Evolutionary conservation across 1,284 basidiomycete genomes (phyloP).

Genomic region (Malassezia slooffiae): DNA sequence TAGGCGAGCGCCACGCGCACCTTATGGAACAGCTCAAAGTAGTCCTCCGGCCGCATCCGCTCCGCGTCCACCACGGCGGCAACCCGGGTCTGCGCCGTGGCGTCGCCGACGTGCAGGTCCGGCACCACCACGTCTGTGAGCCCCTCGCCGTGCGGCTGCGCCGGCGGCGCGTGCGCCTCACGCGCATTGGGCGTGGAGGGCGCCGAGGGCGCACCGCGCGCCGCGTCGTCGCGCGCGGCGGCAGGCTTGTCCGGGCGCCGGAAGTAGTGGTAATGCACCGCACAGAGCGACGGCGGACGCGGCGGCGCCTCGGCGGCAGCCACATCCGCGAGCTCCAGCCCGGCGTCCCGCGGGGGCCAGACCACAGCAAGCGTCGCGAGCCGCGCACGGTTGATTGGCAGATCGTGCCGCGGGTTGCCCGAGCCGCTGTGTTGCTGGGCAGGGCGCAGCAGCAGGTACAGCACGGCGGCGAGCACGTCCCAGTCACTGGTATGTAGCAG

Average conservation of each 20-base stretch:
- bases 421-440: slow-evolving; percentile 75
- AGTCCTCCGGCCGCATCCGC: slow-evolving; percentile 68
- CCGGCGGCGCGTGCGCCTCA: background rate
- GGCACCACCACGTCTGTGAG: slow-evolving; percentile 27
- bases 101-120: slow-evolving; percentile 11
- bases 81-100: slow-evolving; percentile 47
- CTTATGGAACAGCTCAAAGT: slow-evolving; percentile 77
- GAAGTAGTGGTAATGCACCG: slow-evolving; percentile 50
- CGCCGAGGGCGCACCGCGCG: slow-evolving; percentile 8
- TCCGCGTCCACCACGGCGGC: slow-evolving; percentile 60
- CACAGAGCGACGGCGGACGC: slow-evolving; percentile 39
- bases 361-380: slow-evolving; percentile 36
- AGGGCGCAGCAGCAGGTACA: slow-evolving; percentile 78
- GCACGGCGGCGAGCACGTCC: slow-evolving; percentile 69
- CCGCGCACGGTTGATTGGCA: slow-evolving; percentile 28
- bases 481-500: slow-evolving; percentile 78
- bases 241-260: slow-evolving; percentile 21
- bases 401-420: slow-evolving; percentile 25
- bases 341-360: slow-evolving; percentile 40
- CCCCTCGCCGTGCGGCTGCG: slow-evolving; percentile 20
- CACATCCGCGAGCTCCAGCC: slow-evolving; percentile 48
- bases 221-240: slow-evolving; percentile 11
- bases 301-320: slow-evolving; percentile 37
- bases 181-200: slow-evolving; percentile 12
- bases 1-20: slow-evolving; percentile 67